phyloP scores from a whole-genome alignment of 768 basidiomycete genomes.

The Naganishia friedmannii region DNA sequence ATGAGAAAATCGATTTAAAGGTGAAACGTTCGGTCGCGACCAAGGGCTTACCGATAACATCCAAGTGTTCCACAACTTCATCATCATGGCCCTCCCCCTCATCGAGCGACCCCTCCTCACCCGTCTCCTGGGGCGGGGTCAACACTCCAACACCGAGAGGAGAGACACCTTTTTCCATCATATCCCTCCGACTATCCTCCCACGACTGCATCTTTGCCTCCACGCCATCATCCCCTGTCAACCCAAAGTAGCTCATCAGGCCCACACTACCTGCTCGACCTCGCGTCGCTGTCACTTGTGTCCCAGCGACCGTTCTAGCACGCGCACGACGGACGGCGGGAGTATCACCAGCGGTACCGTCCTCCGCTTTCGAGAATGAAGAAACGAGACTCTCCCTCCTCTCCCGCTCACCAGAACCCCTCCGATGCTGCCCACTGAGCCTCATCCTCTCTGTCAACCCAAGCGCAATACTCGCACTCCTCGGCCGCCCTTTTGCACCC shows the following conservation, averaged over 20 bases:
- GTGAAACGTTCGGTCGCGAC: no score
- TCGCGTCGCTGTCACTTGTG: neutral
- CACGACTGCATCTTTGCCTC: slow-evolving; percentile 21
- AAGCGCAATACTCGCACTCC: slow-evolving; percentile 8
- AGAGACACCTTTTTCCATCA: slow-evolving; percentile 13
- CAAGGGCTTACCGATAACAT: slow-evolving; percentile 64
- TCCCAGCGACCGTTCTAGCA: neutral
- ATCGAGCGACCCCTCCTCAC: slow-evolving; percentile 29
- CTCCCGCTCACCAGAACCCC: neutral
- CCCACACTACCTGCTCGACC: slow-evolving; percentile 6
- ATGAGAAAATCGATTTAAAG: no score
- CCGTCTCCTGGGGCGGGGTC: neutral
- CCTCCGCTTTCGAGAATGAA: no score
- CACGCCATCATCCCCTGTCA: neutral
- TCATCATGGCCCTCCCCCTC: slow-evolving; percentile 60
- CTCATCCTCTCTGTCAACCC: neutral
- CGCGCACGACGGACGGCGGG: neutral
- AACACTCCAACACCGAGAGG: neutral
- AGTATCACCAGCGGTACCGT: no score
- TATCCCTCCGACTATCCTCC: slow-evolving; percentile 7
- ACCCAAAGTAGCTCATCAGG: slow-evolving; percentile 6
- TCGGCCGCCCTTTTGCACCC: no score
- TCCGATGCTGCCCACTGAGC: neutral
- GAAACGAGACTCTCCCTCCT: neutral
- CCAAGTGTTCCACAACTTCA: slow-evolving; percentile 77